Base-by-base conservation (phyloP, 371 early-diverging fungal genomes). In the Chytridium lagenaria region DNA sequence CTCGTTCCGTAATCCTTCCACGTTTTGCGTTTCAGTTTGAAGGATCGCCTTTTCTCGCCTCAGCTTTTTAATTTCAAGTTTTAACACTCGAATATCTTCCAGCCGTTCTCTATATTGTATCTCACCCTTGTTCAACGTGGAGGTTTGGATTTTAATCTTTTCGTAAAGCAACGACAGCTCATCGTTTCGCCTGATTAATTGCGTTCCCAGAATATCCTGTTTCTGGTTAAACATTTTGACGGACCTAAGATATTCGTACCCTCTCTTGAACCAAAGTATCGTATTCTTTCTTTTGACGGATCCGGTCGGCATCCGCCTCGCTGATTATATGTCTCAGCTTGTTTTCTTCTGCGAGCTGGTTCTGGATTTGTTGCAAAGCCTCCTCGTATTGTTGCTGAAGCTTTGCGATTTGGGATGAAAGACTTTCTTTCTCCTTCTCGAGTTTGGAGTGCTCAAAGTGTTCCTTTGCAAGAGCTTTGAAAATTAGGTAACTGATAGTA, bases 351-450 rank as follows among this genome's bases (percentile, higher is more conserved):
- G 81, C 77, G 22, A 75, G 69, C 59, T 83, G 82, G 69, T 83
- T 84, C 39, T 81, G 83, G 28, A 85, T 77, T 55, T 73, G 67
- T 63, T 84, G 79, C 69, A 81, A 78, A 0, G 81, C 77, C 16
- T 82, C 81, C 40, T 79, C 81, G 50, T 79, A 68, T 72, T 84
- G 83, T 72, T 80, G 81, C 67, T 83, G 77, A 44, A 84, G 72
- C 71, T 83, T 84, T 12, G 75, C 80, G 50, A 87, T 81, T 55
- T 81, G 77, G 2, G 71, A 64, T 26, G 80, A 77, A 10, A 86
- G 69, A 2, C 70, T 75, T 44, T 87, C 87, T 67, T 85, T 86
- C 69, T 84, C 86, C 74, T 85, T 86, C 57, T 86, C 86, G 15
- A 87, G 72, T 68, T 83, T 83, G 1, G 80, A 72, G 44, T 82